Evolutionary conservation across 441 rosid genomes (phyloP).

Genomic region (Kokia cookei): DNA sequence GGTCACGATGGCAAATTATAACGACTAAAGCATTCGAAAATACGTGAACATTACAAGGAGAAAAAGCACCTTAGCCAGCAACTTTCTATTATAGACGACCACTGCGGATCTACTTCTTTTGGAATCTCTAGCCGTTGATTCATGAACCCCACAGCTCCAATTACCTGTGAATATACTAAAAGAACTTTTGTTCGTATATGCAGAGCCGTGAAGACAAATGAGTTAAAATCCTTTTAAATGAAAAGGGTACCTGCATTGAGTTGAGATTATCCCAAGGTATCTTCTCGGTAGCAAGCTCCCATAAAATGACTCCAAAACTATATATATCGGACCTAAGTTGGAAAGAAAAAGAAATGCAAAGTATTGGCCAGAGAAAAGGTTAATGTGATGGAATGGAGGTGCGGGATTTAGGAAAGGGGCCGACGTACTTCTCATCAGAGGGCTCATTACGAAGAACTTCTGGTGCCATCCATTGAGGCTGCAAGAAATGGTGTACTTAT

Average conservation of each 20-base stretch:
- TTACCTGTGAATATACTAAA: constrained; percentile 57
- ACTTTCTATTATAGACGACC: constrained; percentile 79
- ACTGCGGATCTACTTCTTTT: constrained; percentile 64
- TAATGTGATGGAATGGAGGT: not conserved
- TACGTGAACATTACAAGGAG: not conserved
- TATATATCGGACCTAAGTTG: not conserved
- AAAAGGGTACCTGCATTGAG: constrained; percentile 79
- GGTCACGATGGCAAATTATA: not conserved
- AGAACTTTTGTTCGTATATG: constrained; percentile 17
- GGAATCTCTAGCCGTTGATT: constrained; percentile 85
- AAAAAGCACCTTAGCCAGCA: constrained; percentile 78
- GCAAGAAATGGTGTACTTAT: constrained; percentile 18
- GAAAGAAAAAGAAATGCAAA: not conserved
- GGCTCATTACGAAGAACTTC: constrained; percentile 95
- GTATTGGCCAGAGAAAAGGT: constrained; percentile 1
- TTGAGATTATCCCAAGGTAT: constrained; percentile 97
- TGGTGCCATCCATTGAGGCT: constrained; percentile 99
- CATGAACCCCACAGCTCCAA: constrained; percentile 97
- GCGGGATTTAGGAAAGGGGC: not conserved
- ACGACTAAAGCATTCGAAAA: not conserved
- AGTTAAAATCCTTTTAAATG: constrained; percentile 1
- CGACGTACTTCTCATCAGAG: constrained; percentile 79
- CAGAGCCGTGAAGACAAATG: not conserved
- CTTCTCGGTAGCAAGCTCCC: constrained; percentile 96
- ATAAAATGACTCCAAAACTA: constrained; percentile 32